These are phyloP conservation scores for Kluyveromyces marxianus DNA, from an alignment of 1,139 yeast genomes.

Conservation along the genomic window DNA sequence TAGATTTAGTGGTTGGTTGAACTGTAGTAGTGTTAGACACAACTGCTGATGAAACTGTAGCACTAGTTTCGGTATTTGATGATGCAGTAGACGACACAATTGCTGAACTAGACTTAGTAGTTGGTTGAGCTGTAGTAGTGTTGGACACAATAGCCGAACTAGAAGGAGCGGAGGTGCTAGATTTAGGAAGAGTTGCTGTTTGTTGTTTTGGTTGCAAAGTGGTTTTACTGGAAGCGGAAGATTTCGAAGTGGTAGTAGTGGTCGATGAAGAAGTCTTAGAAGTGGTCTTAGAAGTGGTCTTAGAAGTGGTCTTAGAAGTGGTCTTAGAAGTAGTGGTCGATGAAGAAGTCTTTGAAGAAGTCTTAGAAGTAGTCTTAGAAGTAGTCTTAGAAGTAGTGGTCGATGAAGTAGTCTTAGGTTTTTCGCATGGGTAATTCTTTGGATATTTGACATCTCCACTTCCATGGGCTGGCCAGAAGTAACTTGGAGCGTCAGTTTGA, in stretches of 20 bases:
- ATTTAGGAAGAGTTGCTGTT: conserved; percentile 7
- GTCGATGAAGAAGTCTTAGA: neutral
- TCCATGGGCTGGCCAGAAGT: conserved; percentile 21
- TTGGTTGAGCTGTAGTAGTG: neutral
- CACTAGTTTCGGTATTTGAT: neutral
- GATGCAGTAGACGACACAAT: neutral
- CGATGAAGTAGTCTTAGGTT: neutral
- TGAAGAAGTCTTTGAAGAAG: neutral
- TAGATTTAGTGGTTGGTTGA: conserved; percentile 5
- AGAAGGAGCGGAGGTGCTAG: conserved; percentile 5
- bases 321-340: neutral
- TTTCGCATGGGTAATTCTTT: conserved; percentile 3
- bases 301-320: neutral
- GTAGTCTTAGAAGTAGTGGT: too few species aligned
- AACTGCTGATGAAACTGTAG: neutral
- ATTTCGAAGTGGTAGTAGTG: neutral
- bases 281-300: neutral
- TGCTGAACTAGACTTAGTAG: neutral
- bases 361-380: too few species aligned
- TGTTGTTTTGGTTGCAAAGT: conserved; percentile 6
- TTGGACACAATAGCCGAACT: conserved; percentile 4
- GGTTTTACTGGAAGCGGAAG: conserved; percentile 2
- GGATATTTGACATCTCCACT: neutral
- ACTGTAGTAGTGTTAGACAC: neutral
- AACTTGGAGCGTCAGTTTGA: conserved; percentile 26